Evolutionary conservation across 1,139 yeast species (phyloP), one percentile per base, ranked within the genome.

Genomic region (Geotrichum cucujoidarum): DNA sequence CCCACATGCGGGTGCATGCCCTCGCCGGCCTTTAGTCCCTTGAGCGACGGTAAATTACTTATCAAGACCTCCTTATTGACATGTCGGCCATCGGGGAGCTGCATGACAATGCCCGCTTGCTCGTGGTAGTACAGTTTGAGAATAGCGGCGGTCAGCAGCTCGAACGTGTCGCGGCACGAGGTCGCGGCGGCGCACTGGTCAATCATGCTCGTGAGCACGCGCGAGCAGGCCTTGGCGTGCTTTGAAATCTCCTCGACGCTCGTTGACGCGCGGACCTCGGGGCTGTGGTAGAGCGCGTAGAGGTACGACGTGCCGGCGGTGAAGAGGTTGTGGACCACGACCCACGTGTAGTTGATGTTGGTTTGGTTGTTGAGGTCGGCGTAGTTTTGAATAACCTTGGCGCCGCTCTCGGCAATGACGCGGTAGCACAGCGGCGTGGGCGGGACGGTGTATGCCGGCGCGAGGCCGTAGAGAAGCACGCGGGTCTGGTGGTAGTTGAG

Each of bases 271-370:
- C 80, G 66, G 1, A 78, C 77, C 33, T 73, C 76, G 20, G 72
- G 74, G 31, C 85, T 78, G 61, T 83, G 84, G 61, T 84, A 87
- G 13, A 87, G 72, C 0, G 90, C 76, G 61, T 84, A 88, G 39
- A 88, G 70, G 58, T 81, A 87, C 2, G 95, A 83, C 18, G 92
- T 83, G 0, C 95, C 95, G 0, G 95, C 92, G 83, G 85, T 83
- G 61, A 87, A 87, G 48, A 87, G 69, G 63, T 87, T 88, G 63
- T 88, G 95, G 1, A 88, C 92, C 0, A 95, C 95, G 0, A 90
- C 92, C 96, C 96, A 89, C 0, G 96, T 87, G 65, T 85, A 89
- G 63, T 88, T 88, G 53, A 88, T 75, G 41, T 78, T 72, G 56
- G 77, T 78, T 30, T 73, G 73, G 18, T 69, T 65, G 55, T 77